phyloP scores from a whole-genome alignment of 805 yeast species.

The Pichia ethanolica region DNA sequence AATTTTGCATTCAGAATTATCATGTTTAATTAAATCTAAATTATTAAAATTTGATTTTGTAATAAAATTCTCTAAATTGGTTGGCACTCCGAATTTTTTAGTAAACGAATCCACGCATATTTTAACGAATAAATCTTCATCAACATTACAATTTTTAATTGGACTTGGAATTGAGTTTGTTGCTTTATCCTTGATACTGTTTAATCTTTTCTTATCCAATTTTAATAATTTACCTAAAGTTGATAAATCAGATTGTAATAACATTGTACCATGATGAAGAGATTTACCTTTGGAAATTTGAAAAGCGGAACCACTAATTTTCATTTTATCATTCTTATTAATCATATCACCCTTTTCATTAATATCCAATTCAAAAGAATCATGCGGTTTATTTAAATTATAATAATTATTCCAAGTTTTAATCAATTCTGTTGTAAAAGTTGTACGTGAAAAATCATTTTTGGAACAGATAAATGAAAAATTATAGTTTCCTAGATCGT shows the following conservation, averaged over 20 bases:
- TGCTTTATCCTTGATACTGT: constrained; percentile 21
- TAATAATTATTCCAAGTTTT: constrained; percentile 16
- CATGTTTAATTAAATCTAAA: constrained; percentile 3
- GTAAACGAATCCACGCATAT: constrained; percentile 36
- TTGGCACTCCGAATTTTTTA: constrained; percentile 24
- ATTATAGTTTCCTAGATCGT: constrained; percentile 83
- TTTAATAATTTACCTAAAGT: constrained; percentile 52
- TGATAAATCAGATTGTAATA: constrained; percentile 58
- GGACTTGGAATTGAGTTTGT: constrained; percentile 76
- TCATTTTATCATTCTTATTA: constrained; percentile 35
- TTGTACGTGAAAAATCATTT: constrained; percentile 48
- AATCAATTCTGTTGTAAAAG: constrained; percentile 34
- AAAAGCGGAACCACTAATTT: constrained; percentile 90
- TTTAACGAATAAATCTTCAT: constrained; percentile 38
- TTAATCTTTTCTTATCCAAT: constrained; percentile 13
- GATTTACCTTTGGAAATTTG: constrained; percentile 75
- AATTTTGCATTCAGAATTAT: constrained; percentile 14
- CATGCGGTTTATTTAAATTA: neutral
- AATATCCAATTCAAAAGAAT: constrained; percentile 31
- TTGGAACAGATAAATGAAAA: constrained; percentile 70
- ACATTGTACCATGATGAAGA: constrained; percentile 95
- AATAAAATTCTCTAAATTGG: constrained; percentile 1
- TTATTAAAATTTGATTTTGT: constrained; percentile 12
- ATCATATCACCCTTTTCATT: constrained; percentile 80
- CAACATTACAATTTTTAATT: constrained; percentile 58